These are phyloP conservation scores for Rhizophagus clarus DNA, from an alignment of 192 early-diverging fungal species.

Conservation along the genomic window DNA sequence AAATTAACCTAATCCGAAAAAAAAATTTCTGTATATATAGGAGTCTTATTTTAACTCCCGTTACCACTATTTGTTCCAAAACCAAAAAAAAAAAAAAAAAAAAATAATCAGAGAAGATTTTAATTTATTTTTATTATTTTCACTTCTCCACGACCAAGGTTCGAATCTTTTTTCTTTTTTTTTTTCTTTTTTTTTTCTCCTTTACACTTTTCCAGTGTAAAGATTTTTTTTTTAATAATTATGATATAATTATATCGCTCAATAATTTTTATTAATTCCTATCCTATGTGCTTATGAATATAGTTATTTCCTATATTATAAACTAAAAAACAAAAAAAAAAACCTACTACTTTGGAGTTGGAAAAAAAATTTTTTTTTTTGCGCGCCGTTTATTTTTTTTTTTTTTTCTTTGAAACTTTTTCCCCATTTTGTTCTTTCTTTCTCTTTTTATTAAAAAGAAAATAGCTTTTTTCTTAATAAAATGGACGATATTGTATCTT, in stretches of 20 bases:
- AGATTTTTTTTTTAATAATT: no score
- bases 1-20: slow-evolving; percentile 5
- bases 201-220: no score
- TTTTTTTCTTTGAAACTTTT: neutral
- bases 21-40: neutral
- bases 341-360: no score
- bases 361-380: neutral
- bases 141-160: neutral
- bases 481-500: slow-evolving; percentile 48
- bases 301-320: no score
- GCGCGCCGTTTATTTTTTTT: neutral
- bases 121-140: slow-evolving; percentile 31
- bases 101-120: slow-evolving; percentile 39
- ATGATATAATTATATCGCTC: no score
- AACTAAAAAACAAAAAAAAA: no score
- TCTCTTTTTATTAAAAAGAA: neutral
- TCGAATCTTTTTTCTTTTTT: neutral
- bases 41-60: neutral
- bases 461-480: neutral
- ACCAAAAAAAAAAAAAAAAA: slow-evolving; percentile 14
- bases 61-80: slow-evolving; percentile 23
- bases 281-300: no score
- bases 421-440: neutral
- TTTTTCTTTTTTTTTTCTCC: no score
- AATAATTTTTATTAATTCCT: no score